A percentile compares a stretch with the other conserved stretches of the same genome.
These are phyloP conservation scores for Vigna unguiculata DNA, from an alignment of 306 rosid species.

Conservation along the genomic window DNA sequence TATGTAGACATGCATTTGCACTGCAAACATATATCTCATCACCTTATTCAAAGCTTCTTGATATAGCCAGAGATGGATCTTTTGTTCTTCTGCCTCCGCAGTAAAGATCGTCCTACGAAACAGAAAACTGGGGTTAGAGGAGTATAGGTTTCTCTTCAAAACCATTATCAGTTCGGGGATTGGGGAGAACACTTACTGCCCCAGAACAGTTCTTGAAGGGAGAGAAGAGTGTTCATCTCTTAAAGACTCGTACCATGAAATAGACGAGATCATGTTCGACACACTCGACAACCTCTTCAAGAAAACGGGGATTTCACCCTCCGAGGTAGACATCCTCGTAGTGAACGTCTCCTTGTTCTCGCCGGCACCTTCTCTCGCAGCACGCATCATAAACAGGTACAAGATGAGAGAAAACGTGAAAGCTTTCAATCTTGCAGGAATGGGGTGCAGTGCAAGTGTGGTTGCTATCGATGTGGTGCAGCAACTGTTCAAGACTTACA, in stretches of 20 bases:
- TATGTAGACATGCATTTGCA: slow-evolving; percentile 34
- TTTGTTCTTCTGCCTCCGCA: slow-evolving; percentile 46
- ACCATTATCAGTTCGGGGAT: slow-evolving; percentile 77
- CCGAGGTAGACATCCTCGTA: slow-evolving; percentile 69
- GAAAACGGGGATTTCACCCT: slow-evolving; percentile 58
- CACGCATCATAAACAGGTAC: slow-evolving; percentile 76
- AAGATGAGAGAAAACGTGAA: slow-evolving; percentile 75
- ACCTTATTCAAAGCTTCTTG: not conserved
- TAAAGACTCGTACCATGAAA: slow-evolving; percentile 59
- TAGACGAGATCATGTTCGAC: slow-evolving; percentile 71
- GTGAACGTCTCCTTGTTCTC: slow-evolving; percentile 86
- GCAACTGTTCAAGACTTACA: slow-evolving; percentile 60
- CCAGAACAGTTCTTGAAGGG: slow-evolving; percentile 64
- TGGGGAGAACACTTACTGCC: slow-evolving; percentile 79
- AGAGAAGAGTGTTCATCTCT: slow-evolving; percentile 54
- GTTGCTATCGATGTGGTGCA: slow-evolving; percentile 76
- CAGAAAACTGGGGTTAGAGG: slow-evolving; percentile 73
- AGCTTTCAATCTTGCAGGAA: slow-evolving; percentile 77
- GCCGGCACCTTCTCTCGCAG: slow-evolving; percentile 73
- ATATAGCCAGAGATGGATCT: slow-evolving; percentile 49
- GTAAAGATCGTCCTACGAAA: slow-evolving; percentile 60
- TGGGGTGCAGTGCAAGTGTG: slow-evolving; percentile 91
- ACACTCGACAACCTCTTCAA: slow-evolving; percentile 74
- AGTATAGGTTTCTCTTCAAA: slow-evolving; percentile 63
- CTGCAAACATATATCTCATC: not conserved